These are phyloP conservation scores for Cladosporium sp. DNA, from an alignment of 2,329 filamentous ascomycete genomes.

Conservation along the genomic window DNA sequence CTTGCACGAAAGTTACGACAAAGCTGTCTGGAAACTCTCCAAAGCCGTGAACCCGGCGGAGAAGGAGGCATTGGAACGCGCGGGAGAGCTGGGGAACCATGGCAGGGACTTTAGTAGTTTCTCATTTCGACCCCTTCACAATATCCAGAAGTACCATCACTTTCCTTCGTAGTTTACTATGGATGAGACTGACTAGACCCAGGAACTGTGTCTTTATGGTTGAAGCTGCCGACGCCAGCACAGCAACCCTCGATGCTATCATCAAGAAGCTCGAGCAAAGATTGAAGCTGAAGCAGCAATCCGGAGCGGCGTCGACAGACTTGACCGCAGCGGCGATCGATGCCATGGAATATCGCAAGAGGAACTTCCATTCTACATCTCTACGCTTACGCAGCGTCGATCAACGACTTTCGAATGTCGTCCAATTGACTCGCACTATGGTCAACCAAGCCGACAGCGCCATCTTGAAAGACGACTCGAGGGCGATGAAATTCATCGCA, in stretches of 20 bases:
- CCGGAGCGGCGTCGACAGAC: not conserved
- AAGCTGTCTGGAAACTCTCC: conserved; percentile 27
- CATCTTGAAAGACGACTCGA: conserved; percentile 33
- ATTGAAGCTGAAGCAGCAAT: conserved; percentile 17
- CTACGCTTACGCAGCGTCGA: conserved; percentile 34
- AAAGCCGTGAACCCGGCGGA: conserved; percentile 32
- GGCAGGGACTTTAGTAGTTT: not conserved
- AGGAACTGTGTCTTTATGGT: conserved; percentile 34
- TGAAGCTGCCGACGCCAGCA: conserved; percentile 32
- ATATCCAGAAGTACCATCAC: conserved; percentile 30
- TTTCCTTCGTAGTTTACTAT: too few species aligned
- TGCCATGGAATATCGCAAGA: conserved; percentile 27
- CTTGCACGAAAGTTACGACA: conserved; percentile 30
- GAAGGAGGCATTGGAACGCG: conserved; percentile 21
- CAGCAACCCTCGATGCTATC: conserved; percentile 27
- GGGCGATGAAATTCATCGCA: conserved; percentile 40
- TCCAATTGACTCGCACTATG: conserved; percentile 36
- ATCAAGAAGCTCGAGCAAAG: conserved; percentile 9
- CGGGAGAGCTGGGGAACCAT: not conserved
- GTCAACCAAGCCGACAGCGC: conserved; percentile 38
- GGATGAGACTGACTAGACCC: too few species aligned
- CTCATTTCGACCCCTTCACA: conserved; percentile 27
- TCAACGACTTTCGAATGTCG: conserved; percentile 36
- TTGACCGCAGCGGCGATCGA: conserved; percentile 13
- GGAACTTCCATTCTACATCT: conserved; percentile 32